Evolutionary conservation across 768 basidiomycete species (phyloP).

Genomic region (Leccinellum albellum): DNA sequence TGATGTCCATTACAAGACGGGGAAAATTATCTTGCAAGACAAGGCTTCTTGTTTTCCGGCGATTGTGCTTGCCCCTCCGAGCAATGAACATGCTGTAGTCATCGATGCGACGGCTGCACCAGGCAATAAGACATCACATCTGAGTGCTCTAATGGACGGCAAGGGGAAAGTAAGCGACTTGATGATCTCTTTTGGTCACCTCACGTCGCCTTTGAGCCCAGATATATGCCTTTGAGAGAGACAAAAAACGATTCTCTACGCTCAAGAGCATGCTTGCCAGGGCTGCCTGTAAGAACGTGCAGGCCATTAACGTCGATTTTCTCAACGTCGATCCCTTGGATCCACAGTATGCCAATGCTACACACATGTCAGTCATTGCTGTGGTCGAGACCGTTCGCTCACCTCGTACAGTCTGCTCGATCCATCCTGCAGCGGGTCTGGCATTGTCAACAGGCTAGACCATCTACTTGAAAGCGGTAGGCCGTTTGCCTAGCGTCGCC

Average conservation of each 20-base stretch:
- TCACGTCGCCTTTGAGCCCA: conserved; percentile 25
- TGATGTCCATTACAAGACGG: conserved; percentile 67
- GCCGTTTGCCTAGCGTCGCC: conserved; percentile 12
- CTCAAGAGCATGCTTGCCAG: conserved; percentile 82
- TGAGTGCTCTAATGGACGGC: conserved; percentile 83
- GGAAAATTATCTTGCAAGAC: conserved; percentile 91
- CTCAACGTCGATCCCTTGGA: conserved; percentile 69
- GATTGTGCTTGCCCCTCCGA: conserved; percentile 73
- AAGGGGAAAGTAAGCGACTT: conserved; percentile 62
- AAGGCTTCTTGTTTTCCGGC: conserved; percentile 98
- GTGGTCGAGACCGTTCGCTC: background rate
- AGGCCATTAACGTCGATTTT: conserved; percentile 78
- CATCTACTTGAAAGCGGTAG: conserved; percentile 73
- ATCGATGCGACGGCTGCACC: conserved; percentile 97
- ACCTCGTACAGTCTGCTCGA: conserved; percentile 67
- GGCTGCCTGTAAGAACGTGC: conserved; percentile 79
- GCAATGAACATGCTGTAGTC: conserved; percentile 48
- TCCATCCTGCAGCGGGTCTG: conserved; percentile 94
- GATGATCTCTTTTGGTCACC: background rate
- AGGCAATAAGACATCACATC: conserved; percentile 95
- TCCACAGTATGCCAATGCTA: conserved; percentile 57
- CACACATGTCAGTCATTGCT: conserved; percentile 72
- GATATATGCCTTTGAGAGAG: conserved; percentile 88
- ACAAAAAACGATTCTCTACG: conserved; percentile 76
- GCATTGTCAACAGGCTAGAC: conserved; percentile 87